These are phyloP conservation scores for Tuber magnatum DNA, from an alignment of 495 filamentous ascomycete species.

Conservation along the genomic window DNA sequence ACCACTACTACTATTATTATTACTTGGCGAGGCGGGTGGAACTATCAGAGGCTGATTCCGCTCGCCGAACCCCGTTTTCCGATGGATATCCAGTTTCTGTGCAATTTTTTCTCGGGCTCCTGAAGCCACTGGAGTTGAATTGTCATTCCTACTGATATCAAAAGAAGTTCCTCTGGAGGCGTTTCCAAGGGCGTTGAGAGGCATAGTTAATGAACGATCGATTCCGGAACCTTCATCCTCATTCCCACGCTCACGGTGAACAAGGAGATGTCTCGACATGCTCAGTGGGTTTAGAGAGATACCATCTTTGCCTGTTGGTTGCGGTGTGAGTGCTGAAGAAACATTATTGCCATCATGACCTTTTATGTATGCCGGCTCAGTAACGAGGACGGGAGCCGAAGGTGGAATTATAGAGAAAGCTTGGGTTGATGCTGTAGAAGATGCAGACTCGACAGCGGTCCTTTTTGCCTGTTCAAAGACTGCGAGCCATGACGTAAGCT, in stretches of 20 bases:
- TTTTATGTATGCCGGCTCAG: conserved; percentile 37
- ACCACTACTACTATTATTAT: conserved; percentile 44
- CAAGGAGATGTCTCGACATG: conserved; percentile 61
- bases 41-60: conserved; percentile 13
- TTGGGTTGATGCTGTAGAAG: conserved; percentile 52
- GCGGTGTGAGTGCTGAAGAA: conserved; percentile 13
- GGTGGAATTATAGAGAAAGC: conserved; percentile 90
- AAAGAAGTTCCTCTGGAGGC: conserved; percentile 58
- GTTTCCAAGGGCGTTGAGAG: conserved; percentile 58
- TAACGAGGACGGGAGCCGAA: conserved; percentile 68
- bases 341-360: conserved; percentile 33
- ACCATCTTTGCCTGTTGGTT: conserved; percentile 17
- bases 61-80: conserved; percentile 57
- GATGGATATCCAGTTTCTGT: conserved; percentile 83
- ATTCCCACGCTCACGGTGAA: conserved; percentile 46
- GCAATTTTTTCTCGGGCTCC: conserved; percentile 64
- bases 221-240: conserved; percentile 49
- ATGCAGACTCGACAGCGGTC: conserved; percentile 73
- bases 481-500: conserved; percentile 84
- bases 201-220: conserved; percentile 60
- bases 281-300: conserved; percentile 22
- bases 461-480: conserved; percentile 90
- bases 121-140: conserved; percentile 48
- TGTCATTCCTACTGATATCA: conserved; percentile 51
- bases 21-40: conserved; percentile 37